phyloP scores from a whole-genome alignment of 139 green algal genomes.

The Gonium pectorale region DNA sequence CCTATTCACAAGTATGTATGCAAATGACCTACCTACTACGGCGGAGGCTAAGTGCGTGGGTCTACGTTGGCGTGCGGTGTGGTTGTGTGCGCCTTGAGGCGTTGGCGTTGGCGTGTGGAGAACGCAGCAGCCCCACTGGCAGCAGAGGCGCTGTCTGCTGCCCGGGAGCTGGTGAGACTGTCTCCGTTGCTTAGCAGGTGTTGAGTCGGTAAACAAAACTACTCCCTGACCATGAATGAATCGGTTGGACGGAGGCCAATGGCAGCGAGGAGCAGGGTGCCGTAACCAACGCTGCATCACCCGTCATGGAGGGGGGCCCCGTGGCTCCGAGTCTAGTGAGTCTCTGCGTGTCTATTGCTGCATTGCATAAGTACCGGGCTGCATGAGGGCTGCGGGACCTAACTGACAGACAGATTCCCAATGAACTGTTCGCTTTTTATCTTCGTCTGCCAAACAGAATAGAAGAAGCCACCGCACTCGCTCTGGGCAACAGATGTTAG shows the following conservation, averaged over 20 bases:
- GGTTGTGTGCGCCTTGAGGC: too few relatives aligned
- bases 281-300: neutral
- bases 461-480: slow-evolving; percentile 1
- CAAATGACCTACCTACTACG: too few relatives aligned
- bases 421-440: neutral
- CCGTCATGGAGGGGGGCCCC: neutral
- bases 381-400: too few relatives aligned
- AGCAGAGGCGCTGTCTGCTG: neutral
- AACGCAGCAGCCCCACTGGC: neutral
- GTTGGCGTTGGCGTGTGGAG: too few relatives aligned
- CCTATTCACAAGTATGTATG: too few relatives aligned
- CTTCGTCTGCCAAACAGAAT: neutral
- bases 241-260: neutral
- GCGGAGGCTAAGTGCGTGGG: too few relatives aligned
- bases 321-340: neutral
- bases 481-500: neutral
- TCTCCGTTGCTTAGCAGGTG: too few relatives aligned
- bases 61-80: too few relatives aligned
- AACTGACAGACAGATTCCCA: neutral
- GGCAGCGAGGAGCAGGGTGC: neutral
- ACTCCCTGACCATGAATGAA: too few relatives aligned
- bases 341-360: neutral
- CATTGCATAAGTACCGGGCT: too few relatives aligned
- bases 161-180: too few relatives aligned
- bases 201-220: too few relatives aligned